Percentiles rank a stretch among this genome's conserved stretches.
These are phyloP conservation scores for Rhizomucor pusillus DNA, from an alignment of 371 early-diverging fungal species.

Conservation along the genomic window DNA sequence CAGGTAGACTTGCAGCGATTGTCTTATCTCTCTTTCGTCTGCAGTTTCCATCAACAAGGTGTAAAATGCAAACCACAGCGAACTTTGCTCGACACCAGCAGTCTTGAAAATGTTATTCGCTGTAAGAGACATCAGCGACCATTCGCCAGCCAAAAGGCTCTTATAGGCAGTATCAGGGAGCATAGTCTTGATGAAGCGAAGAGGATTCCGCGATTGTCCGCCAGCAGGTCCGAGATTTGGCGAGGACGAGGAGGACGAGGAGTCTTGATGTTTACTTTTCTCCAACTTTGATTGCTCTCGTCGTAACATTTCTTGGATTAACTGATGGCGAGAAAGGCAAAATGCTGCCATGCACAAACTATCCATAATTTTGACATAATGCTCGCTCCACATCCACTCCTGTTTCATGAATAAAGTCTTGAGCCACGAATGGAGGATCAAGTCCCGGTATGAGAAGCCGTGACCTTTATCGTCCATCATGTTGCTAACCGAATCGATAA, in stretches of 20 bases:
- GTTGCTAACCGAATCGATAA: conserved; percentile 36
- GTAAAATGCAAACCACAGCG: conserved; percentile 60
- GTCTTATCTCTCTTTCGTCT: conserved; percentile 42
- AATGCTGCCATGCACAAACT: conserved; percentile 29
- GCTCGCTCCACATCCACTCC: conserved; percentile 47
- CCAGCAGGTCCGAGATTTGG: conserved; percentile 11
- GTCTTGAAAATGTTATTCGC: conserved; percentile 43
- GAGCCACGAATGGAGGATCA: conserved; percentile 46
- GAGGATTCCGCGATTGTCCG: conserved; percentile 21
- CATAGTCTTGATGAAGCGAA: conserved; percentile 33
- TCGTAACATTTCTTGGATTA: conserved; percentile 28
- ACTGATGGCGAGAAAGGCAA: conserved; percentile 15
- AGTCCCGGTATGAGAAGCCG: conserved; percentile 48
- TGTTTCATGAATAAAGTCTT: conserved; percentile 25
- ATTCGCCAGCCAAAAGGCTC: conserved; percentile 53
- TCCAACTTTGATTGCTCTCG: conserved; percentile 24
- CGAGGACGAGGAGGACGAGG: conserved; percentile 22
- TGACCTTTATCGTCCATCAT: conserved; percentile 22
- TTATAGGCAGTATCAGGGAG: conserved; percentile 45
- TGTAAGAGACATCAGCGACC: conserved; percentile 50
- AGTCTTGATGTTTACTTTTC: conserved; percentile 17
- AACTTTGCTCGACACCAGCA: conserved; percentile 44
- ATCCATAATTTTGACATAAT: conserved; percentile 31
- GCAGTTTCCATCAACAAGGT: conserved; percentile 53
- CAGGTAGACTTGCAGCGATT: conserved; percentile 31